These are phyloP conservation scores for Trichomonascus vanleenenianus DNA, from an alignment of 805 yeast species.

Conservation along the genomic window DNA sequence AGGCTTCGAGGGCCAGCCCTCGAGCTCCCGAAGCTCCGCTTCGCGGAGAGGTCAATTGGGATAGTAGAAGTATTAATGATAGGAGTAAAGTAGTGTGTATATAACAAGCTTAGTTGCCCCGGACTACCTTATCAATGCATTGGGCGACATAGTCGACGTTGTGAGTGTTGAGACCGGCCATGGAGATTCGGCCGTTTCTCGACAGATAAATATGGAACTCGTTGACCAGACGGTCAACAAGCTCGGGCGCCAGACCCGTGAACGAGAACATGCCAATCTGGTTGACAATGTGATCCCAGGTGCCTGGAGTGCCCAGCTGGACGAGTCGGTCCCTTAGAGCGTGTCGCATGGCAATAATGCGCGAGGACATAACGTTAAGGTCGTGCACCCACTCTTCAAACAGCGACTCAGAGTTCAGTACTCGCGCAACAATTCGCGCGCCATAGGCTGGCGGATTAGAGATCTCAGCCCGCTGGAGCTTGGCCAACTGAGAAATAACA, in stretches of 20 bases:
- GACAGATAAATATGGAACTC: slow-evolving; percentile 79
- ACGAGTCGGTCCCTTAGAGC: slow-evolving; percentile 54
- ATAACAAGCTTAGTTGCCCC: slow-evolving; percentile 9
- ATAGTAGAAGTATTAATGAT: not conserved
- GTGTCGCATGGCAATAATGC: slow-evolving; percentile 74
- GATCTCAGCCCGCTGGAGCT: slow-evolving; percentile 71
- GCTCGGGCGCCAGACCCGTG: slow-evolving; percentile 74
- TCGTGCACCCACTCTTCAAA: slow-evolving; percentile 77
- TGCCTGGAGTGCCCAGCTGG: slow-evolving; percentile 70
- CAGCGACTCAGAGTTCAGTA: slow-evolving; percentile 60
- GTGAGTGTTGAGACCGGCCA: slow-evolving; percentile 81
- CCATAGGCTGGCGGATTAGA: slow-evolving; percentile 97
- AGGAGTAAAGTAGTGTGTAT: not conserved
- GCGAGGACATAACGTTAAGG: slow-evolving; percentile 75
- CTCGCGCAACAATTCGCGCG: slow-evolving; percentile 76
- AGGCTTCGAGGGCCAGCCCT: not conserved
- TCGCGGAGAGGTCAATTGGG: not conserved
- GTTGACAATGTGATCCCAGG: slow-evolving; percentile 81
- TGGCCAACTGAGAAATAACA: slow-evolving; percentile 66
- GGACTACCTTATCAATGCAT: slow-evolving; percentile 65
- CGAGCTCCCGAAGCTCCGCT: not conserved
- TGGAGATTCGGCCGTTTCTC: slow-evolving; percentile 80
- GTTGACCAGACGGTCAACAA: slow-evolving; percentile 67
- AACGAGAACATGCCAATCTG: slow-evolving; percentile 97
- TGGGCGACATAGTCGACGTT: slow-evolving; percentile 75